Percentiles rank a stretch among this genome's conserved stretches.
Conservation (phyloP, 805 yeast species). For the Sporopachydermia quercuum region DNA sequence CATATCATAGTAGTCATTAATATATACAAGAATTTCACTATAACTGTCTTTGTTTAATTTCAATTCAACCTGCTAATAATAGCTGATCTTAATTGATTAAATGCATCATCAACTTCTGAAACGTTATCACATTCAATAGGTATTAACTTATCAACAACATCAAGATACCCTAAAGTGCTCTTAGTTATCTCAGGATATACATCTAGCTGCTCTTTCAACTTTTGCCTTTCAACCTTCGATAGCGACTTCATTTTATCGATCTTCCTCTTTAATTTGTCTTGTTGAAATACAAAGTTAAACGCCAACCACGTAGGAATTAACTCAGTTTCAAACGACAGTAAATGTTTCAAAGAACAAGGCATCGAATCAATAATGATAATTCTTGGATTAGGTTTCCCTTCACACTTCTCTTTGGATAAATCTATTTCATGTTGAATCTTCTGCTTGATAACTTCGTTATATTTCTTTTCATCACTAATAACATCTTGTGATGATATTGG, state of each 20-base stretch:
- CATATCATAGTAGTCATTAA: too few species aligned
- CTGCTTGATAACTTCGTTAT: neutral
- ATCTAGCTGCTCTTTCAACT: neutral
- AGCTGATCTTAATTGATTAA: neutral
- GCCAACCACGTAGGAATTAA: neutral
- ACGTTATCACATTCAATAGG: neutral
- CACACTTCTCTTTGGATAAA: neutral
- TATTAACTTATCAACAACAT: neutral
- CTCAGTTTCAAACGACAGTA: neutral
- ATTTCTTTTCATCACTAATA: neutral
- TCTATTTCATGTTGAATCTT: neutral
- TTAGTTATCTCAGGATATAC: neutral
- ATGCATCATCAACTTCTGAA: neutral
- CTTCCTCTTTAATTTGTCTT: neutral
- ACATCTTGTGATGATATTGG: too few species aligned
- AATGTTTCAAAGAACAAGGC: neutral
- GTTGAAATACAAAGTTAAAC: neutral
- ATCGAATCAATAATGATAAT: neutral
- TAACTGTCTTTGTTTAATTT: too few species aligned
- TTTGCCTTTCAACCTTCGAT: neutral
- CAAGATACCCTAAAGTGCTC: neutral
- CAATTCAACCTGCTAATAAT: slow-evolving; percentile 15
- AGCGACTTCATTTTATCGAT: neutral
- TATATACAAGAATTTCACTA: too few species aligned
- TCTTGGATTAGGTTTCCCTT: neutral